Evolutionary conservation across 2,329 filamentous ascomycete species (phyloP), one percentile per base, ranked within the genome.

Genomic region (Dactylellina drechsleri): DNA sequence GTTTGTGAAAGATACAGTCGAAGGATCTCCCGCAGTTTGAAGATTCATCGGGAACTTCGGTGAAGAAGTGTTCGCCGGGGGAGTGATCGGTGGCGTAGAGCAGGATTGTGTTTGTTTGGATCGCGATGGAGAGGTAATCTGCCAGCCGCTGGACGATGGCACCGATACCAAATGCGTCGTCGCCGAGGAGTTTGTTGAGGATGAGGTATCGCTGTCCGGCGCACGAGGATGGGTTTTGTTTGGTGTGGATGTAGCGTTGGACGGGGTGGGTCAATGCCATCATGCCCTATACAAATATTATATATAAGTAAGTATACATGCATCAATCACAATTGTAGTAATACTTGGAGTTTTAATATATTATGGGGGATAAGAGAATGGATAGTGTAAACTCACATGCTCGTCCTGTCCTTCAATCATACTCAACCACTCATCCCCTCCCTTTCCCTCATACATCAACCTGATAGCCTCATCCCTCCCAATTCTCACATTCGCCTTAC

Each of bases 1-100:
- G 40, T 16, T 59, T 43, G 23, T 78, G 77, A 41, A 79, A 79
- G 12, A 78, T 77, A 10, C 72, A 78, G 52, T 78, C 76, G 4
- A 79, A 61, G 0, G 77, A 78, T 20, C 74, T 72, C 4, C 76
- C 74, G 20, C 78, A 78, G 16, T 18, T 7, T n/a, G 47, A 18
- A 13, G 47, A 10, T 5, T 20, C 53, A 1, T 16, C 36, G 5
- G 31, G 5, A 1, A 2, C 6, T 13, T 56, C 49, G 12, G 71
- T 65, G 28, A 78, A 71, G 26, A 78, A 77, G 31, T 77, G 77
- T 45, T 71, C 70, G 13, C 78, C 77, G 12, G 78, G 77, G 7
- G 77, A 62, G 5, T 47, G 28, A 47, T 54, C 47, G 12, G 58
- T 58, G 28, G 70, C 67, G 41, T 79, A 78, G 10, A 77, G 54